Conservation (phyloP, 768 basidiomycete genomes). For the Leucosporidium scottii region DNA sequence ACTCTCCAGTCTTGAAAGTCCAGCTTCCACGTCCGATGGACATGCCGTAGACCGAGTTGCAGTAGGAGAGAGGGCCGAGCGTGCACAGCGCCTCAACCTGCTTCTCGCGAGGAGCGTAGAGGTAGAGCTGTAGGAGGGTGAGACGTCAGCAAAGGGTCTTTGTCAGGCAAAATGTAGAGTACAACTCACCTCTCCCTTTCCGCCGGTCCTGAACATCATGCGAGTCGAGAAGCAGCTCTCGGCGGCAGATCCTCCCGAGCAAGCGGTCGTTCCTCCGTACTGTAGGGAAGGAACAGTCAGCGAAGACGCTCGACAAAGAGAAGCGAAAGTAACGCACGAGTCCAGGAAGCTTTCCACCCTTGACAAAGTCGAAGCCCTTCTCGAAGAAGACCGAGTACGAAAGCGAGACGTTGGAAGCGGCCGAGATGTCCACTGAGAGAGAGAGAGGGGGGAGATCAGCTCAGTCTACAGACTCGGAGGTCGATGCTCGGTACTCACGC, state of each 20-base stretch:
- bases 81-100: conserved; percentile 34
- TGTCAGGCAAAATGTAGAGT: neutral
- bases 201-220: conserved; percentile 35
- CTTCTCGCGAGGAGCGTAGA: conserved; percentile 35
- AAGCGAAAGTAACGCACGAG: neutral
- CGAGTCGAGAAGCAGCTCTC: conserved; percentile 37
- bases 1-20: conserved; percentile 56
- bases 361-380: conserved; percentile 36
- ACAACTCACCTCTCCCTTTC: conserved; percentile 34
- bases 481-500: conserved; percentile 12
- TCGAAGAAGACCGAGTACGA: conserved; percentile 37
- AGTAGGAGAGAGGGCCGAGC: conserved; percentile 30
- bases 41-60: conserved; percentile 37
- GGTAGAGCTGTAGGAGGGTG: conserved; percentile 30
- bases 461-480: neutral
- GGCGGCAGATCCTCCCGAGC: conserved; percentile 34
- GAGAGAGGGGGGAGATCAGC: neutral
- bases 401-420: conserved; percentile 36
- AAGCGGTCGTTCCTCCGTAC: conserved; percentile 35
- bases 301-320: neutral
- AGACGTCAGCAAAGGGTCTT: neutral
- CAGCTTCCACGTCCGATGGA: conserved; percentile 65
- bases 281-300: no score
- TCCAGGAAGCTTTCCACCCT: conserved; percentile 39
- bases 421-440: conserved; percentile 15